These are phyloP conservation scores for Flaveria sonorensis DNA, from an alignment of 129 eudicot genomes.

Conservation along the genomic window DNA sequence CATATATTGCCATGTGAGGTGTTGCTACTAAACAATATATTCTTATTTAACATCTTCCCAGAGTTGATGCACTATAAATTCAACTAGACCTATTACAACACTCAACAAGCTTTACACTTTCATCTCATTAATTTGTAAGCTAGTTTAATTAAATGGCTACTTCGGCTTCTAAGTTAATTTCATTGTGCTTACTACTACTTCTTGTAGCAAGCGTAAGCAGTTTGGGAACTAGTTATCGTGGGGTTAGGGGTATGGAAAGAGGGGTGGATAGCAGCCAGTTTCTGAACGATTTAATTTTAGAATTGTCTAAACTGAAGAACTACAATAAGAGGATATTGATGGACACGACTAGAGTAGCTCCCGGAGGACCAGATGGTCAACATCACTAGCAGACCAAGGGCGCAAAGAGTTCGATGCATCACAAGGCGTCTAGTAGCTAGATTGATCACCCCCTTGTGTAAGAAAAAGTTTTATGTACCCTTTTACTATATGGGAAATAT, in stretches of 20 bases:
- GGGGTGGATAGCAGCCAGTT: conserved; percentile 43
- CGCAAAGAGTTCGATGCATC: conserved; percentile 18
- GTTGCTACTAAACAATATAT: conserved; percentile 19
- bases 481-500: conserved; percentile 21
- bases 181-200: conserved; percentile 38
- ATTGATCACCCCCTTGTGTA: conserved; percentile 27
- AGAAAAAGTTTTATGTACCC: conserved; percentile 39
- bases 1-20: conserved; percentile 26
- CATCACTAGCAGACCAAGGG: conserved; percentile 48
- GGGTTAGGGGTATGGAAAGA: conserved; percentile 36
- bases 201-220: conserved; percentile 32
- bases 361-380: conserved; percentile 74
- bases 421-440: background rate
- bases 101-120: conserved; percentile 16
- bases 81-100: conserved; percentile 20
- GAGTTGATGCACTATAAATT: conserved; percentile 38
- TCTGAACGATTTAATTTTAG: conserved; percentile 44
- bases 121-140: conserved; percentile 7
- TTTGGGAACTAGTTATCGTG: conserved; percentile 45
- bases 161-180: conserved; percentile 32
- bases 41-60: conserved; percentile 18
- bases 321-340: conserved; percentile 44
- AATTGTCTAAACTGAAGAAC: conserved; percentile 37
- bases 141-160: conserved; percentile 38
- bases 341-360: conserved; percentile 46